phyloP scores from a whole-genome alignment of 1,284 basidiomycete species.

The Dichomitus squalens region DNA sequence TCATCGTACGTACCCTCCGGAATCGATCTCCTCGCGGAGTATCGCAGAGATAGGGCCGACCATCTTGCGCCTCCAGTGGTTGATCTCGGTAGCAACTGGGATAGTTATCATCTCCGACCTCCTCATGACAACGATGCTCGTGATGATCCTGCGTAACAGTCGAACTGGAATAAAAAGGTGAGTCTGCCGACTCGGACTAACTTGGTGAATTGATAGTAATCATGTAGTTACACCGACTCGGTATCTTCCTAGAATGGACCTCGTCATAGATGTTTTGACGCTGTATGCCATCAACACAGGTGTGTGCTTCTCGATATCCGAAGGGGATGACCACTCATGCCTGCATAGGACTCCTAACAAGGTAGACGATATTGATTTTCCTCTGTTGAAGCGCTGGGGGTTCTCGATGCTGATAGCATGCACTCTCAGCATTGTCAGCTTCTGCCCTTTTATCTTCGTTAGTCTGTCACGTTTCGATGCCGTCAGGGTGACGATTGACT shows the following conservation, averaged over 20 bases:
- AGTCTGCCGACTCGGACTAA: neutral
- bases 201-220: no score
- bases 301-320: no score
- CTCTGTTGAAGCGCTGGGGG: no score
- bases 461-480: neutral
- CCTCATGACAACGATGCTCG: neutral
- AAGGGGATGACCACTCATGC: no score
- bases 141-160: conserved; percentile 1
- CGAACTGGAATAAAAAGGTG: conserved; percentile 13
- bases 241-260: neutral
- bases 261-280: conserved; percentile 3
- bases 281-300: conserved; percentile 12
- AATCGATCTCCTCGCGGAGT: no score
- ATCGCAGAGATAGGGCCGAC: no score
- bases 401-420: no score
- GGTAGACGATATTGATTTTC: no score
- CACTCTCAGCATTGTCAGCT: conserved; percentile 3
- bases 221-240: neutral
- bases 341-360: no score
- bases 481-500: no score
- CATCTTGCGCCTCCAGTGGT: neutral
- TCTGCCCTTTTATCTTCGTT: conserved; percentile 1
- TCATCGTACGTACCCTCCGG: no score
- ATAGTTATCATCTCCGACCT: conserved; percentile 1
- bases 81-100: conserved; percentile 2